Percentiles rank a stretch among this genome's conserved stretches.
Evolutionary conservation across 2,329 filamentous ascomycete genomes (phyloP).

Genomic region (Hymenoscyphus linearis): DNA sequence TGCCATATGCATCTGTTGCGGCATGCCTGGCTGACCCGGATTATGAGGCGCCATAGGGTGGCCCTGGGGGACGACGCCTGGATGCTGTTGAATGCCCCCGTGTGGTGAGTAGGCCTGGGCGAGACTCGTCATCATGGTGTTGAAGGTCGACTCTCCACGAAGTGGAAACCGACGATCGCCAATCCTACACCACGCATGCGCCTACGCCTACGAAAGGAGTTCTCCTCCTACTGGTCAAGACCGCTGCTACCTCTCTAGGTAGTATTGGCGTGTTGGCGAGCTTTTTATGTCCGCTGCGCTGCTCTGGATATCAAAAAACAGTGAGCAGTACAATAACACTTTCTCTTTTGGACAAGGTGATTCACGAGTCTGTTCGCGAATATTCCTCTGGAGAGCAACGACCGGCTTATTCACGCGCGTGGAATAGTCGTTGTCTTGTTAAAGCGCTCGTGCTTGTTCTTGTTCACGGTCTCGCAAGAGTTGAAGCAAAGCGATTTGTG

Average conservation of each 20-base stretch:
- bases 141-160: constrained; percentile 43
- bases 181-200: constrained; percentile 25
- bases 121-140: constrained; percentile 67
- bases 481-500: constrained; percentile 6
- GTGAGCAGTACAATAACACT: background rate
- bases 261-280: background rate
- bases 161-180: constrained; percentile 51
- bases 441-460: background rate
- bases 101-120: constrained; percentile 64
- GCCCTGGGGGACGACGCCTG: constrained; percentile 57
- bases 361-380: background rate
- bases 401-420: constrained; percentile 23
- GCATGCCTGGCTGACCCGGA: constrained; percentile 62
- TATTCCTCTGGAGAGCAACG: constrained; percentile 17
- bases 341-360: background rate
- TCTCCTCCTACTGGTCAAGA: constrained; percentile 31
- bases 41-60: constrained; percentile 50
- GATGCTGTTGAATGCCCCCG: constrained; percentile 66
- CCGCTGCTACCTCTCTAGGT: constrained; percentile 38
- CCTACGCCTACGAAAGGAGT: constrained; percentile 23
- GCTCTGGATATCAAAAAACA: background rate
- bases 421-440: background rate
- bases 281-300: background rate
- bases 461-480: background rate
- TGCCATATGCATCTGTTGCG: constrained; percentile 68